A percentile compares a stretch with the other conserved stretches of the same genome.
Conservation (phyloP, 2,329 filamentous ascomycete genomes). For the Ceratocystis harringtonii region DNA sequence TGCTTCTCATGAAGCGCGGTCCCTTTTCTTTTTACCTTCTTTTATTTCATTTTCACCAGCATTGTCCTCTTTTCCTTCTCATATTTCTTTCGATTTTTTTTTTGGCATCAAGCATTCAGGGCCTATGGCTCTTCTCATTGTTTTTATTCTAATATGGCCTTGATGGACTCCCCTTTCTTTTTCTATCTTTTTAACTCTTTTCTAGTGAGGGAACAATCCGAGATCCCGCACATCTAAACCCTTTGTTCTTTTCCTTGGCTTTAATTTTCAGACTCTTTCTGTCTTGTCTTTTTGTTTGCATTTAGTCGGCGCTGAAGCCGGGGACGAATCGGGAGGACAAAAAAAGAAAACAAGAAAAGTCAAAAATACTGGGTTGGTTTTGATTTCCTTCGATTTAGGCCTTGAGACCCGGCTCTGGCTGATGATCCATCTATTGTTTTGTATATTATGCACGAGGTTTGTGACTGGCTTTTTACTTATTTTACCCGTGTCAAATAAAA, state of each 20-base stretch:
- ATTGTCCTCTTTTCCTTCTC: background rate
- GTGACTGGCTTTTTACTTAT: background rate
- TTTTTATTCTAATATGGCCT: background rate
- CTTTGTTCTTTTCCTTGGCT: background rate
- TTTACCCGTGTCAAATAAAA: background rate
- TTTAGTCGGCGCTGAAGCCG: background rate
- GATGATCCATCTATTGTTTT: background rate
- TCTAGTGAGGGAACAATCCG: too few relatives aligned
- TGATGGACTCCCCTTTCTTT: background rate
- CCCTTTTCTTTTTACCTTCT: background rate
- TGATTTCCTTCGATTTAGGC: too few relatives aligned
- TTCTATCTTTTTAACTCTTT: background rate
- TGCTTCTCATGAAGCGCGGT: background rate
- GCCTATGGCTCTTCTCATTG: background rate
- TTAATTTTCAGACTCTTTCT: background rate
- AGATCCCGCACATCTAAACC: background rate
- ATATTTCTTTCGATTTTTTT: background rate
- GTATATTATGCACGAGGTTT: background rate
- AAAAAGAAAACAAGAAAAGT: background rate
- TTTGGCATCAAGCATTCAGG: background rate
- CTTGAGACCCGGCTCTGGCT: too few relatives aligned
- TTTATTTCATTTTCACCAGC: background rate
- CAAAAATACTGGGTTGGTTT: background rate
- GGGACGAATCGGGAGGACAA: background rate
- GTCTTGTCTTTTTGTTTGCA: background rate